Evolutionary conservation across 306 rosid genomes (phyloP), one percentile per base, ranked within the genome.

Genomic region (Rubus idaeus): DNA sequence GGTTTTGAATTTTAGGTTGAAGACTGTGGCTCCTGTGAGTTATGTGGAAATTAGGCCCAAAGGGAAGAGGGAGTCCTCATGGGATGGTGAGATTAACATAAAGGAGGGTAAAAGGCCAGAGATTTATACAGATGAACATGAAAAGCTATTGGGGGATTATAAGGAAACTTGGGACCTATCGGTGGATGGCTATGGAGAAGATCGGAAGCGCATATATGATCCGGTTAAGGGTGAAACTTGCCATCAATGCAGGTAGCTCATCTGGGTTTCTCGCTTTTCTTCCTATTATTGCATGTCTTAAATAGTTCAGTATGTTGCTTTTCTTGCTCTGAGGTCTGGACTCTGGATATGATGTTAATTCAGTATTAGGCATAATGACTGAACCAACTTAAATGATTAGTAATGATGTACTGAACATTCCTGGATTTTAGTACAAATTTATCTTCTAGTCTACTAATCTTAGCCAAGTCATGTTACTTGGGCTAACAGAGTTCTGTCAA

Each of bases 221-320:
- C n/a, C 81, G 14, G 46, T 74, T 79, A 83, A 86, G 46, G 96
- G 98, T 75, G 84, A 86, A 76, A 70, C 88, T 42, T 93, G 98
- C 78, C 98, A 93, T 78, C 98, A 93, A 80, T 93, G 96, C 91
- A 83, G 94, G 98, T 93, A 71, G 16, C 9, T 23, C 44, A 7
- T 44, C 1, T 57, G 20, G 41, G 6, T 46, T 53, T 53, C 26
- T 68, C 8, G 69, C 47, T 77, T 61, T n/a, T n/a, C 1, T 40
- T 42, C 5, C 16, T 5, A 23, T 12, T 42, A 18, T 26, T 70
- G 46, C 16, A 23, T 46, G 3, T 42, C 8, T 42, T 42, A 42
- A 42, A 8, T 42, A 8, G 0, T 42, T 42, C 46, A 42, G 35
- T 42, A 8, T 5, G 46, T 42, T 42, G 46, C 5, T 42, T 42